A percentile compares a stretch with the other conserved stretches of the same genome.
These are phyloP conservation scores for Arabis hirsuta DNA, from an alignment of 345 rosid genomes.

Conservation along the genomic window DNA sequence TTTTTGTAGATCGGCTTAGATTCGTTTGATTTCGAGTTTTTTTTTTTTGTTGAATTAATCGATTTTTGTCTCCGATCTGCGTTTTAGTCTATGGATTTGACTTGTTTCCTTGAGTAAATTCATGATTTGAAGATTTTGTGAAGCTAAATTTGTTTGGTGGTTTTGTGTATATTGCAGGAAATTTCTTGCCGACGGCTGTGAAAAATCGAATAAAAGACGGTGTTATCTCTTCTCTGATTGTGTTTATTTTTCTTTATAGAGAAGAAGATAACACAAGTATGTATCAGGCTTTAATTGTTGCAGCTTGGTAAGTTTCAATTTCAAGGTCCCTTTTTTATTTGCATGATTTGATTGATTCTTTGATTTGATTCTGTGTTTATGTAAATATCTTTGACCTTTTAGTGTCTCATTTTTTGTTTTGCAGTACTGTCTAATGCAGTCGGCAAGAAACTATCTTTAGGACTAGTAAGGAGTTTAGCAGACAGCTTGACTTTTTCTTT, in stretches of 20 bases:
- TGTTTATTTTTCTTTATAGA: slow-evolving; percentile 26
- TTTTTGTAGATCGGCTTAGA: slow-evolving; percentile 43
- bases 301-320: slow-evolving; percentile 39
- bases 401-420: neutral
- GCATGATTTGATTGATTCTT: neutral
- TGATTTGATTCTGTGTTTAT: no score
- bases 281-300: slow-evolving; percentile 31
- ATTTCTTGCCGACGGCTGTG: slow-evolving; percentile 30
- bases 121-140: neutral
- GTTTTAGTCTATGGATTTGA: slow-evolving; percentile 7
- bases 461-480: slow-evolving; percentile 42
- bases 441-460: slow-evolving; percentile 48
- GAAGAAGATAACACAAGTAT: slow-evolving; percentile 37
- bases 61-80: slow-evolving; percentile 29
- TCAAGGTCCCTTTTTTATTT: neutral
- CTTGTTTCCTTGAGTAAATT: neutral
- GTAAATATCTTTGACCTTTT: neutral
- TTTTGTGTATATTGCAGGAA: slow-evolving; percentile 21
- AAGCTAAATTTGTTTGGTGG: slow-evolving; percentile 11
- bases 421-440: slow-evolving; percentile 41
- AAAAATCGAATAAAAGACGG: slow-evolving; percentile 17
- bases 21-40: slow-evolving; percentile 26
- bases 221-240: slow-evolving; percentile 37
- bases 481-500: slow-evolving; percentile 44
- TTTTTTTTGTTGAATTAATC: slow-evolving; percentile 18